These are phyloP conservation scores for Candida andamanensis DNA, from an alignment of 805 yeast species.

Conservation along the genomic window DNA sequence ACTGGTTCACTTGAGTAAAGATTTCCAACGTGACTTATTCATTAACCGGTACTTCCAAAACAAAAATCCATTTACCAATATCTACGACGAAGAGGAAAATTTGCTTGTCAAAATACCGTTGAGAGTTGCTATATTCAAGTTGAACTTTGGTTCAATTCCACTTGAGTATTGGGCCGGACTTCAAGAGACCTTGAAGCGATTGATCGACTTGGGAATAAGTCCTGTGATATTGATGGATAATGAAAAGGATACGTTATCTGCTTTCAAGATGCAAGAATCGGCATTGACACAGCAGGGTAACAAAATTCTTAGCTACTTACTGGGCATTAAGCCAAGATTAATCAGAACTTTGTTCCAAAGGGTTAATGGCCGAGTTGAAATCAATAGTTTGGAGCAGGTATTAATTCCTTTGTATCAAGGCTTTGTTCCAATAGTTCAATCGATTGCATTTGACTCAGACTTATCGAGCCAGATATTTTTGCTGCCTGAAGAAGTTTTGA, in stretches of 20 bases:
- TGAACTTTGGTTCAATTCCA: slow-evolving; percentile 36
- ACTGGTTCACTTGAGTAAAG: slow-evolving; percentile 12
- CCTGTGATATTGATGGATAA: slow-evolving; percentile 65
- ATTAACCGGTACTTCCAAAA: slow-evolving; percentile 27
- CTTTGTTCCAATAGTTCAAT: slow-evolving; percentile 63
- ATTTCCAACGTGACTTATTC: slow-evolving; percentile 27
- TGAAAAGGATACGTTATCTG: slow-evolving; percentile 19
- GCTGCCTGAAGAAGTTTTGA: slow-evolving; percentile 20
- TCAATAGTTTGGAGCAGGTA: slow-evolving; percentile 25
- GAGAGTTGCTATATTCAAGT: slow-evolving; percentile 53
- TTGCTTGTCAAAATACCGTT: slow-evolving; percentile 39
- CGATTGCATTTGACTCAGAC: slow-evolving; percentile 41
- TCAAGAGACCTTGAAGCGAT: slow-evolving; percentile 50
- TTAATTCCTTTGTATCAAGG: slow-evolving; percentile 40
- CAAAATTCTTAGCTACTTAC: slow-evolving; percentile 20
- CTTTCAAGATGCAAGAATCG: slow-evolving; percentile 26
- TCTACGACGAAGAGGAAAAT: slow-evolving; percentile 26
- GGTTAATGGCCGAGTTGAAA: slow-evolving; percentile 9
- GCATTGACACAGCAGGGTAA: slow-evolving; percentile 29
- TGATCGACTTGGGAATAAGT: slow-evolving; percentile 62
- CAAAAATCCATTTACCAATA: slow-evolving; percentile 29
- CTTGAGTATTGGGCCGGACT: slow-evolving; percentile 39
- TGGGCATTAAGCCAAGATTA: slow-evolving; percentile 18
- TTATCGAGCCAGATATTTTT: slow-evolving; percentile 23
- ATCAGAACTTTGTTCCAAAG: slow-evolving; percentile 24